A percentile compares a stretch with the other conserved stretches of the same genome.
Evolutionary conservation across 768 basidiomycete species (phyloP).

Genomic region (Trametes cinnabarina): DNA sequence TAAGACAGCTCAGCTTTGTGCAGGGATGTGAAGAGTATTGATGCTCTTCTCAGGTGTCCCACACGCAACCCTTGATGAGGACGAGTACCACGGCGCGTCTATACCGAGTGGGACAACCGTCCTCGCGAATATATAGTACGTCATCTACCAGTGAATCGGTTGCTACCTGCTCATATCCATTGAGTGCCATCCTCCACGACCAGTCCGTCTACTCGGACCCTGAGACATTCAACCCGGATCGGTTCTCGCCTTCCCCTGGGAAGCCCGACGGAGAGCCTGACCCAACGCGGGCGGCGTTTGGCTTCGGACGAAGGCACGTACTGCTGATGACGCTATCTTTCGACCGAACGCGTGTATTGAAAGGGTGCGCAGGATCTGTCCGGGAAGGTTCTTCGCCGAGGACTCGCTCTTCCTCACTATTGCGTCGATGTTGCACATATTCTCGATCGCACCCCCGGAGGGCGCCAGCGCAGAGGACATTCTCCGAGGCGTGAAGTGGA

Average conservation of each 20-base stretch:
- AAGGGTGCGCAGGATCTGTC: background rate
- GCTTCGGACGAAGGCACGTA: background rate
- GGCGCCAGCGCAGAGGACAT: background rate
- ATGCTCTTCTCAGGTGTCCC: too few species aligned
- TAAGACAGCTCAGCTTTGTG: conserved; percentile 21
- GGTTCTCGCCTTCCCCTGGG: background rate
- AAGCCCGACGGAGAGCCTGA: background rate
- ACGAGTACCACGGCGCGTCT: conserved; percentile 31
- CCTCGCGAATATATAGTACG: conserved; percentile 18
- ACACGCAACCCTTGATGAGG: conserved; percentile 23
- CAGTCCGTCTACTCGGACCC: conserved; percentile 32
- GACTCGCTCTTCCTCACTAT: conserved; percentile 2
- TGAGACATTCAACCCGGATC: background rate
- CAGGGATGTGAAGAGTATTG: too few species aligned
- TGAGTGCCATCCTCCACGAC: conserved; percentile 40
- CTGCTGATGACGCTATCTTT: background rate
- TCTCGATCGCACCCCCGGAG: background rate
- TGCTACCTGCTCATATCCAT: too few species aligned
- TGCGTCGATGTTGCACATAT: conserved; percentile 6
- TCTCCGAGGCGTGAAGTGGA: background rate
- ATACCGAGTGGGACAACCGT: conserved; percentile 32
- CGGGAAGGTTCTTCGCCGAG: conserved; percentile 1
- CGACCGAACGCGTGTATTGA: background rate
- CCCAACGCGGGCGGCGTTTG: background rate
- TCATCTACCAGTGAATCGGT: too few species aligned